phyloP scores from a whole-genome alignment of 169 alveolate species.

The Pseudocohnilembus persalinus region DNA sequence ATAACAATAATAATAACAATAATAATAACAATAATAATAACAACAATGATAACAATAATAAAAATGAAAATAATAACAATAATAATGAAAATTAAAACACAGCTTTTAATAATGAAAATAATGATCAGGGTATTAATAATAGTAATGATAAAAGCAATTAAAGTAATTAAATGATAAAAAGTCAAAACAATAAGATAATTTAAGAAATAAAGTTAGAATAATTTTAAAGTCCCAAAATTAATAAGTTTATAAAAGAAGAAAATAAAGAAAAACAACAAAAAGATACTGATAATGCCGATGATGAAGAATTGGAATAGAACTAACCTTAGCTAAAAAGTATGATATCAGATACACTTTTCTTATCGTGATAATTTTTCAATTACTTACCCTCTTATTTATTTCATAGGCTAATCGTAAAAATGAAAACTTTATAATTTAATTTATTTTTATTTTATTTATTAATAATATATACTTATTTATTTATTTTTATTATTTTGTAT shows the following conservation, averaged over 20 bases:
- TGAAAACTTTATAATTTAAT: no score
- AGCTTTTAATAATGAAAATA: not conserved
- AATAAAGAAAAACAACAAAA: not conserved
- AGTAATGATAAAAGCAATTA: not conserved
- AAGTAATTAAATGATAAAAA: not conserved
- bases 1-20: no score
- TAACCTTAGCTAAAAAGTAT: not conserved
- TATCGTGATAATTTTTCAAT: no score
- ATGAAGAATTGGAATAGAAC: not conserved
- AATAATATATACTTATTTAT: no score
- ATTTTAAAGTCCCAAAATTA: no score
- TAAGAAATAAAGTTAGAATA: not conserved
- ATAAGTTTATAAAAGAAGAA: not conserved
- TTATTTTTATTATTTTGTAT: no score
- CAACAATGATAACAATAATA: not conserved
- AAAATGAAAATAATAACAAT: not conserved
- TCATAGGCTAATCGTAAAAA: no score
- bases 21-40: not conserved
- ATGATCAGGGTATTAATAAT: not conserved
- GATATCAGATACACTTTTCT: no score
- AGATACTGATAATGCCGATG: not conserved
- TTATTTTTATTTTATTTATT: no score
- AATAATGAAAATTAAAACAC: no score
- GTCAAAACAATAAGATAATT: not conserved
- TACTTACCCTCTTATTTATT: no score